These are phyloP conservation scores for Aurantiochytrium sp. DNA, from an alignment of 108 stramenopile genomes.

Conservation along the genomic window DNA sequence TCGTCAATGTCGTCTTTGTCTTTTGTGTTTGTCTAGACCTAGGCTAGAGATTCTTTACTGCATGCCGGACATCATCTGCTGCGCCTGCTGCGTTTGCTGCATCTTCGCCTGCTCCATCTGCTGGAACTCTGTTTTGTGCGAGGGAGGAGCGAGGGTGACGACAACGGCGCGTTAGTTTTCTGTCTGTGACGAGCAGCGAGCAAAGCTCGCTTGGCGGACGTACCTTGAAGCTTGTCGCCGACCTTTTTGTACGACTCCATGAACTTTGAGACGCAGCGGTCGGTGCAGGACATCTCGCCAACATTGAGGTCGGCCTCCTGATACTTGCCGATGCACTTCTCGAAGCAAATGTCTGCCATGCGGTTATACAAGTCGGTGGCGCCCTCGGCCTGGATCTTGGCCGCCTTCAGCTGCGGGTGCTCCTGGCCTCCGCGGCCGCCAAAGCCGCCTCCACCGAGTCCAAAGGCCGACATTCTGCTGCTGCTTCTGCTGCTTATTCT, in stretches of 20 bases:
- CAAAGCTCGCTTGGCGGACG: too few relatives aligned
- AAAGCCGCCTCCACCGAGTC: background rate
- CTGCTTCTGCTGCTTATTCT: too few relatives aligned
- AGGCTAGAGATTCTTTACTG: too few relatives aligned
- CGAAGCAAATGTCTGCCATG: constrained; percentile 78
- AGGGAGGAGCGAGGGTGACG: too few relatives aligned
- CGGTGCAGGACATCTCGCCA: constrained; percentile 91
- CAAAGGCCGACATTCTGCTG: constrained; percentile 15
- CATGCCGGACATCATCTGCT: background rate
- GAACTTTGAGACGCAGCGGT: constrained; percentile 90
- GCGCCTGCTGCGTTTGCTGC: background rate
- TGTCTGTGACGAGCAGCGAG: too few relatives aligned
- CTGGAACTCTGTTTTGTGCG: background rate
- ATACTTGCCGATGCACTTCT: constrained; percentile 83
- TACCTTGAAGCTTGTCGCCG: constrained; percentile 66
- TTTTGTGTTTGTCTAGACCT: too few relatives aligned
- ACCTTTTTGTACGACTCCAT: constrained; percentile 83
- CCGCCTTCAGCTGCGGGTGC: constrained; percentile 39
- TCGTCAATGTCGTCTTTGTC: too few relatives aligned
- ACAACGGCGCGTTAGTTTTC: too few relatives aligned
- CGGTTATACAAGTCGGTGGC: constrained; percentile 91
- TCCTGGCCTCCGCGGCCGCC: constrained; percentile 37
- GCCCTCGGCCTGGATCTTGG: constrained; percentile 93
- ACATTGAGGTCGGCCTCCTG: constrained; percentile 79
- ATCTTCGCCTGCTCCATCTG: constrained; percentile 6